These are phyloP conservation scores for Euphorbia corollata DNA, from an alignment of 441 rosid genomes.

Conservation along the genomic window DNA sequence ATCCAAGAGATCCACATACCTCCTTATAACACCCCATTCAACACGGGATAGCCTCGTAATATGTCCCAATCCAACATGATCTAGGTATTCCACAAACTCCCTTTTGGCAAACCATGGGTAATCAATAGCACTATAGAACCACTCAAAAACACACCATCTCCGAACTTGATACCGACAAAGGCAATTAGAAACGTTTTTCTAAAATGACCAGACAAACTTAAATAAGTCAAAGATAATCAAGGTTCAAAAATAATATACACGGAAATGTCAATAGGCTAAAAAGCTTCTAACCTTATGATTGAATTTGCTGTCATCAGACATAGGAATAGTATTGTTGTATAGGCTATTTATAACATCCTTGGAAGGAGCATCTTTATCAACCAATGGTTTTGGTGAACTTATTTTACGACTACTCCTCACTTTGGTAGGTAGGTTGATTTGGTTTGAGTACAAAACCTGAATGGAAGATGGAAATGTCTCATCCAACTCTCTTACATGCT, in stretches of 20 bases:
- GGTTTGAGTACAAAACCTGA: slow-evolving; percentile 34
- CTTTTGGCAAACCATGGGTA: too few species aligned
- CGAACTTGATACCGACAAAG: too few species aligned
- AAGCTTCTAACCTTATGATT: slow-evolving; percentile 46
- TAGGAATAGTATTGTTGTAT: slow-evolving; percentile 28
- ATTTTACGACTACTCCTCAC: slow-evolving; percentile 67
- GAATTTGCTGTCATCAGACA: slow-evolving; percentile 29
- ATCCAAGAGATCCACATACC: slow-evolving; percentile 36
- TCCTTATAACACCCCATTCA: slow-evolving; percentile 98
- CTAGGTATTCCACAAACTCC: slow-evolving; percentile 22
- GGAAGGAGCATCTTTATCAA: slow-evolving; percentile 32
- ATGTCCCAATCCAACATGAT: slow-evolving; percentile 91
- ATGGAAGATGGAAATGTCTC: slow-evolving; percentile 38
- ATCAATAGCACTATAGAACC: too few species aligned
- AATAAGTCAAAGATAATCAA: slow-evolving; percentile 12
- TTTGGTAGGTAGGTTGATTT: slow-evolving; percentile 40
- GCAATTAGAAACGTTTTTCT: too few species aligned
- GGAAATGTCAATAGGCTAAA: slow-evolving; percentile 13
- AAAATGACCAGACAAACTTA: slow-evolving; percentile 28
- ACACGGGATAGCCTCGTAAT: slow-evolving; percentile 85
- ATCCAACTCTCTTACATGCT: slow-evolving; percentile 37
- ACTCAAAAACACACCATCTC: too few species aligned
- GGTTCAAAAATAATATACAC: not conserved
- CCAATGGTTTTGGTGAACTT: slow-evolving; percentile 40
- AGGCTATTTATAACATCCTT: slow-evolving; percentile 34